Evolutionary conservation across 768 basidiomycete species (phyloP), one percentile per base, ranked within the genome.

Genomic region (Mycena vitilis): DNA sequence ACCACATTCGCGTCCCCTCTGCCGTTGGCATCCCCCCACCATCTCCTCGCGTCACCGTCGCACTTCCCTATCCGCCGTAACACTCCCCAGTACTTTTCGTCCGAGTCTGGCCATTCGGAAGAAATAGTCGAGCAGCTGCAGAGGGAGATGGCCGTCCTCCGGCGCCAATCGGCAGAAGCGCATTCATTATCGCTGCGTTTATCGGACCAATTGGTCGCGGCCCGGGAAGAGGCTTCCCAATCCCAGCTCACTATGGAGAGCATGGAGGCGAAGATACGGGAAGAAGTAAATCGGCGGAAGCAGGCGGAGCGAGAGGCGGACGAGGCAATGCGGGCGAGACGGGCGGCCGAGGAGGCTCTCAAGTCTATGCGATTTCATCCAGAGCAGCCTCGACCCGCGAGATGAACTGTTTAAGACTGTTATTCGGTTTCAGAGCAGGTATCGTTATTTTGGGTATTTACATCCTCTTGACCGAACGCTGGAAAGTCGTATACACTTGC

Each of bases 141-240:
- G 73, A 84, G 85, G 73, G 91, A 94, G 78, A 84, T 92, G 75
- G 85, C 83, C 11, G 84, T 77, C 45, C 80, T 94, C 63, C 87
- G 90, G 54, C 85, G 87, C 62, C 90, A 92, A 75, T 87, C 91
- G 20, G 84, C 89, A 23, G 90, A 93, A 69, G 89, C 91, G 8
- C 85, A 90, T 63, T 87, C 87, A 7, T 83, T 88, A 36, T 90
- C 90, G 3, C 78, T 89, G 60, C 83, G 87, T 65, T 82, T 94
- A 68, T 86, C 91, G 20, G 91, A 91, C 74, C 89, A 93, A 73
- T 83, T 94, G n/a, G 81, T 86, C 11, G 86, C 88, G 67, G 88
- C 86, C 11, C 87, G 91, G 69, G 81, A 87, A 44, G 91, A 93
- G 70, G 82, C 84, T 1, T 83, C 87, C 56, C 81, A 87, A 61